Evolutionary conservation across 2,329 filamentous ascomycete species (phyloP), one percentile per base, ranked within the genome.

Genomic region (Thermothelomyces thermophilus): DNA sequence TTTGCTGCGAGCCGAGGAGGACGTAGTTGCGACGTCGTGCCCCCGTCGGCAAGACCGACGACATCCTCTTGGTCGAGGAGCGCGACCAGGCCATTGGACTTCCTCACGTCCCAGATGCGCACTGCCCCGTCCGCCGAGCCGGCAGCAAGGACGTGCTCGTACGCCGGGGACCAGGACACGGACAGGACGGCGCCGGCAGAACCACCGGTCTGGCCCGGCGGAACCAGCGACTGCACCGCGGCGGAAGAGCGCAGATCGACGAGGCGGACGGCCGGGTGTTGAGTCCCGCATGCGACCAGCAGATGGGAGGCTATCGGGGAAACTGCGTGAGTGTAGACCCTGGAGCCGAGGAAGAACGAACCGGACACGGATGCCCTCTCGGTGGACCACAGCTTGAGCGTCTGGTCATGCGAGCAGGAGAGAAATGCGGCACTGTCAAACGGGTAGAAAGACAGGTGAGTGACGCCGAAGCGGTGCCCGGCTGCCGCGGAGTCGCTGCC

Each of bases 191-290:
- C 80, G 0, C 82, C 82, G 33, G 79, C 73, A 2, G 54, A 55
- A 7, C 57, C 56, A 13, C 59, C 58, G 8, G 61, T 47, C 44
- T 63, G 62, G 35, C 68, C 77, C 55, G 87, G 83, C 0, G 85
- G 83, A 1, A 84, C 76, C 26, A 90, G 73, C 1, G 83, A 80
- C 62, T 90, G 86, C 1, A 86, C 83, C 41, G 77, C 81, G 14
- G 89, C 79, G 2, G 89, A 89, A 1, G 90, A 90, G 46, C 87
- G 85, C 30, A 96, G 74, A 63, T 97, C 91, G 5, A 96, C 81
- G 6, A 97, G 78, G 14, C 90, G 83, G 13, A 95, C 86, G 22
- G 86, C 77, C 6, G 88, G 87, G 63, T 93, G 83, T 56, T 94
- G 89, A 0, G 90, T 94, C 0, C 87, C 90, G 61, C 89, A 93